Conservation (phyloP, 495 filamentous ascomycete species). For the Hyaloscypha hepaticicola region DNA sequence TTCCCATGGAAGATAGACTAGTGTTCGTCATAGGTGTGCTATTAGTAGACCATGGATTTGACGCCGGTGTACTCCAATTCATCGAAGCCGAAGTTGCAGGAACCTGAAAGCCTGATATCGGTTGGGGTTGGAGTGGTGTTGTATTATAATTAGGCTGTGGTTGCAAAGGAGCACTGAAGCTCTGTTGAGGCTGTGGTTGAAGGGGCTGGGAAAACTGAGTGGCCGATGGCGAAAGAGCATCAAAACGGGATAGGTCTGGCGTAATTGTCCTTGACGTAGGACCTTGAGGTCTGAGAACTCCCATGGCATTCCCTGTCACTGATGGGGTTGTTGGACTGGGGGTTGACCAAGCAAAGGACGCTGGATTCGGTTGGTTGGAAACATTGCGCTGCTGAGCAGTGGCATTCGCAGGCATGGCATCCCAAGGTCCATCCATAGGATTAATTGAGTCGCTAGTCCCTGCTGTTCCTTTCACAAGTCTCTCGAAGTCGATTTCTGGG, state of each 20-base stretch:
- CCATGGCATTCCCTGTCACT: slow-evolving; percentile 32
- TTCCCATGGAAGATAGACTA: slow-evolving; percentile 34
- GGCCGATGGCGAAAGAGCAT: slow-evolving; percentile 47
- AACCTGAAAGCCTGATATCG: slow-evolving; percentile 5
- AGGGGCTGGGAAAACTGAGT: slow-evolving; percentile 52
- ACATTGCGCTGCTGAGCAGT: slow-evolving; percentile 29
- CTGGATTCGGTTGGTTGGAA: slow-evolving; percentile 35
- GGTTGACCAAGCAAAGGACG: slow-evolving; percentile 63
- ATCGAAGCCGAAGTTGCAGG: slow-evolving; percentile 14
- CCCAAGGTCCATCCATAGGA: slow-evolving; percentile 47
- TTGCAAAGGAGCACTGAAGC: slow-evolving; percentile 21
- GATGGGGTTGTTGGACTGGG: slow-evolving; percentile 38
- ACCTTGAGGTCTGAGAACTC: slow-evolving; percentile 39
- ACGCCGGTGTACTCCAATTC: slow-evolving; percentile 26
- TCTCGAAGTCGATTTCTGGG: slow-evolving; percentile 75
- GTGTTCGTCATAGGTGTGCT: slow-evolving; percentile 22
- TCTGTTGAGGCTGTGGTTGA: slow-evolving; percentile 5
- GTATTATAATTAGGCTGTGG: slow-evolving; percentile 15
- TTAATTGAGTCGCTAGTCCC: slow-evolving; percentile 26
- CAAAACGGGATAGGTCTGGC: slow-evolving; percentile 50
- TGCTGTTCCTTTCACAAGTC: slow-evolving; percentile 72
- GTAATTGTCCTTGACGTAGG: slow-evolving; percentile 52
- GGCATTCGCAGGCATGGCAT: slow-evolving; percentile 32
- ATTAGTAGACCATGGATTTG: slow-evolving; percentile 30
- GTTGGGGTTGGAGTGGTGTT: slow-evolving; percentile 12